phyloP scores from a whole-genome alignment of 768 basidiomycete genomes.

The Agrocybe praecox region DNA sequence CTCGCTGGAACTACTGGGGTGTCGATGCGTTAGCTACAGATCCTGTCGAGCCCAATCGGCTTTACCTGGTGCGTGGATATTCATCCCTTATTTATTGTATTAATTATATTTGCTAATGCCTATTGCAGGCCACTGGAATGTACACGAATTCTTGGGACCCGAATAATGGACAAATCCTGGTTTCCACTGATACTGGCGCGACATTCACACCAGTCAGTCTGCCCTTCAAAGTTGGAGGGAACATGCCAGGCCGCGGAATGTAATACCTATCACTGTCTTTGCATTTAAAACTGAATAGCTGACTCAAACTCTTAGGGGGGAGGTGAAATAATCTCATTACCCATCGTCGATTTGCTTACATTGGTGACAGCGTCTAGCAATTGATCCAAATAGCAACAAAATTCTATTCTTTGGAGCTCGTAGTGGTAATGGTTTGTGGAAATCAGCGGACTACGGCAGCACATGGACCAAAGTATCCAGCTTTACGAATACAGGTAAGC shows the following conservation, averaged over 20 bases:
- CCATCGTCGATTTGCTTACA: background rate
- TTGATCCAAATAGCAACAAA: slow-evolving; percentile 65
- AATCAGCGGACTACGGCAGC: slow-evolving; percentile 59
- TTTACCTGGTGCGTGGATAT: slow-evolving; percentile 46
- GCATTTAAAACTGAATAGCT: no score
- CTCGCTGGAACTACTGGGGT: slow-evolving; percentile 63
- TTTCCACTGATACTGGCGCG: slow-evolving; percentile 59
- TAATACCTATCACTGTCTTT: slow-evolving; percentile 23
- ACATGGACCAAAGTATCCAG: slow-evolving; percentile 63
- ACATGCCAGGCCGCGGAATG: slow-evolving; percentile 73
- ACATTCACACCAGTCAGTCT: slow-evolving; percentile 53
- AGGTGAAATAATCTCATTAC: slow-evolving; percentile 32
- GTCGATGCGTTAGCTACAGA: slow-evolving; percentile 66
- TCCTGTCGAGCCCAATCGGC: slow-evolving; percentile 53
- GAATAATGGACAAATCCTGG: slow-evolving; percentile 63
- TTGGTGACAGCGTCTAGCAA: slow-evolving; percentile 48
- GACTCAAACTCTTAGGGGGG: slow-evolving; percentile 37
- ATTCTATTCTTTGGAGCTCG: slow-evolving; percentile 67
- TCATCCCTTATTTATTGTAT: background rate
- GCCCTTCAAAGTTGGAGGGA: slow-evolving; percentile 70
- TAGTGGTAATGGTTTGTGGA: slow-evolving; percentile 68
- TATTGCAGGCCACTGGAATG: slow-evolving; percentile 54
- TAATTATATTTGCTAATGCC: background rate
- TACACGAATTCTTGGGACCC: slow-evolving; percentile 67
- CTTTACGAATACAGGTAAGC: slow-evolving; percentile 59